Base-by-base conservation (phyloP, 2,329 filamentous ascomycete species). In the Hymenoscyphus albidus region DNA sequence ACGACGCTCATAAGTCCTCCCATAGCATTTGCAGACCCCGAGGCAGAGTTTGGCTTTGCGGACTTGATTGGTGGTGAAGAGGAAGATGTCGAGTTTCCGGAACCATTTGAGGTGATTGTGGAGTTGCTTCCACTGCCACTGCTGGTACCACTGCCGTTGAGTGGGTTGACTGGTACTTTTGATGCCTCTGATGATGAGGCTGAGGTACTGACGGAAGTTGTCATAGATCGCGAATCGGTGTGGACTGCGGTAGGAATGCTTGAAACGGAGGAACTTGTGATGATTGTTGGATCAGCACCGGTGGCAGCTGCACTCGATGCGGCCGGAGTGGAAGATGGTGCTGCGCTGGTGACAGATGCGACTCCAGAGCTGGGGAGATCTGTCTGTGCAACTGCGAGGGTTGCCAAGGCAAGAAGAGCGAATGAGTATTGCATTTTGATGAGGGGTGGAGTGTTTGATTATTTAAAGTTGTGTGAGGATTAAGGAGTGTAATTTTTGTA, bases 381-480 rank as follows among this genome's bases (percentile, higher is more conserved):
- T n/a, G 65, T 66, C 22, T 65, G 62, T 51, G 68, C 68, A 31
- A 62, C 39, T 14, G 65, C 67, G 51, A 68, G 4, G 35, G 62
- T 62, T 39, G 64, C 65, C 40, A 69, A 63, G 44, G 64, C 61
- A 62, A 68, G 22, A 56, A 68, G 22, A 38, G 66, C 32, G 56
- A 69, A 22, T 39, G 65, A 64, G 32, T 59, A 55, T 40, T 63
- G 58, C 68, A 69, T 69, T 59, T 65, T 67, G n/a, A 22, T 51
- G 44, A 51, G 44, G 18, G 27, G 27, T 27, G 35, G 35, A 35
- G 35, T 35, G 35, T 22, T 54, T 18, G 13, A 54, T 51, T 51
- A 22, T 18, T 16, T 22, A 48, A 51, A 10, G 18, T 3, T 51
- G 3, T 51, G 13, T 51, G 5, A n/a, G 10, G 10, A 48, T 18